Percentiles rank a stretch among this genome's conserved stretches.
These are phyloP conservation scores for Pseudocercospora musae DNA, from an alignment of 2,329 filamentous ascomycete species.

Conservation along the genomic window DNA sequence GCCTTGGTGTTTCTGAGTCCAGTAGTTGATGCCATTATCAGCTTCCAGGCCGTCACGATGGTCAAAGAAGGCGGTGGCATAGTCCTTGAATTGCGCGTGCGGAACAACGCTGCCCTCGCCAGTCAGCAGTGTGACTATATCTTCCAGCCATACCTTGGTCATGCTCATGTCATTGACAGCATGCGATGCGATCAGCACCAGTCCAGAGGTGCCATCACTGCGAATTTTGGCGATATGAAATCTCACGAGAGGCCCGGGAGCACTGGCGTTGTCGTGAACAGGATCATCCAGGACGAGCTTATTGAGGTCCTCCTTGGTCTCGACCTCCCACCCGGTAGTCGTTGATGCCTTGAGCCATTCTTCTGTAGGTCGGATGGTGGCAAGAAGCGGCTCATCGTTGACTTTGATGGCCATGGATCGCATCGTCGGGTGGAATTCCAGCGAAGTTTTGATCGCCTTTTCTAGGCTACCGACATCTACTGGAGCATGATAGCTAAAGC, in stretches of 20 bases:
- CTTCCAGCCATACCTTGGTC: conserved; percentile 36
- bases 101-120: conserved; percentile 27
- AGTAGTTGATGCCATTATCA: conserved; percentile 31
- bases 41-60: conserved; percentile 31
- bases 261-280: conserved; percentile 29
- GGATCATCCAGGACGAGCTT: conserved; percentile 29
- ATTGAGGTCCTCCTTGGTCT: conserved; percentile 31
- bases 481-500: conserved; percentile 31
- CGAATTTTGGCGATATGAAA: conserved; percentile 31
- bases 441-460: conserved; percentile 28
- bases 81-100: conserved; percentile 33
- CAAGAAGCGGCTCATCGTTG: conserved; percentile 29
- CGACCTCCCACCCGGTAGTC: conserved; percentile 31
- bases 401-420: conserved; percentile 30
- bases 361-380: conserved; percentile 27
- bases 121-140: conserved; percentile 29
- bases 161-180: conserved; percentile 35
- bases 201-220: conserved; percentile 29
- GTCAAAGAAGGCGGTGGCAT: conserved; percentile 32
- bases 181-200: conserved; percentile 32
- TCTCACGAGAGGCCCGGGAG: conserved; percentile 30
- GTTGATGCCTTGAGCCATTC: conserved; percentile 30
- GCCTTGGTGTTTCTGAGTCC: conserved; percentile 30
- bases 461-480: conserved; percentile 24
- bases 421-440: conserved; percentile 32